Evolutionary conservation across 352 stramenopile species (phyloP).

Genomic region (Phytophthora hybrid): DNA sequence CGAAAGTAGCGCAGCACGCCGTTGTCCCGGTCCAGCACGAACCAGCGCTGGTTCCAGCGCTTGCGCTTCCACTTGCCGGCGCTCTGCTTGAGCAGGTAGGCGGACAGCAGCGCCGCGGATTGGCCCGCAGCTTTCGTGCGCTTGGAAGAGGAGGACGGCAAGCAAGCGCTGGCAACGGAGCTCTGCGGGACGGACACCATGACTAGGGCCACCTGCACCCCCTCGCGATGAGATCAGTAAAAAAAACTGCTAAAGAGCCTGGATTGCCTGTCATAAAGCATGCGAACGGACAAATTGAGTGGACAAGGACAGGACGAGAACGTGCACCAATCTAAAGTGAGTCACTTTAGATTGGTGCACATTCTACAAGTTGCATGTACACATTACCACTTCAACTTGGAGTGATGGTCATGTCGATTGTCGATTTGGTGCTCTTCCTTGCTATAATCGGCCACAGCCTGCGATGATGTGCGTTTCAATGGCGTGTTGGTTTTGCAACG

Average conservation of each 20-base stretch:
- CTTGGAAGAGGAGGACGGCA: not conserved
- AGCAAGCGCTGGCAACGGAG: not conserved
- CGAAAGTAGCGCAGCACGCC: slow-evolving; percentile 79
- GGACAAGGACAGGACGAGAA: too few species aligned
- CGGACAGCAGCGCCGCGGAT: slow-evolving; percentile 42
- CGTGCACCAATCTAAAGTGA: too few species aligned
- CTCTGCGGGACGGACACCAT: slow-evolving; percentile 21
- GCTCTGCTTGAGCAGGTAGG: slow-evolving; percentile 85
- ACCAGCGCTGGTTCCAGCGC: slow-evolving; percentile 86
- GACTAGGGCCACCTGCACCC: too few species aligned
- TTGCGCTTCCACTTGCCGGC: slow-evolving; percentile 82
- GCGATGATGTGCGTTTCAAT: not conserved
- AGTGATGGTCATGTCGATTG: not conserved
- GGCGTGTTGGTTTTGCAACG: slow-evolving; percentile 33
- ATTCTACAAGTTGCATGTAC: too few species aligned
- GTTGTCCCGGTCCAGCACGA: slow-evolving; percentile 73
- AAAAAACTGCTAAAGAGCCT: too few species aligned
- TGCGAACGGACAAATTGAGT: not conserved
- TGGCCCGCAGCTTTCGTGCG: slow-evolving; percentile 8
- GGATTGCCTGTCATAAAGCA: too few species aligned
- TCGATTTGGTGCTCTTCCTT: not conserved
- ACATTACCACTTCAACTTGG: slow-evolving; percentile 10
- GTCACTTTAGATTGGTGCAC: too few species aligned
- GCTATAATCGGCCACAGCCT: not conserved
- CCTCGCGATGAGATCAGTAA: not conserved